These are phyloP conservation scores for Gautieria morchelliformis DNA, from an alignment of 768 basidiomycete species.

Conservation along the genomic window DNA sequence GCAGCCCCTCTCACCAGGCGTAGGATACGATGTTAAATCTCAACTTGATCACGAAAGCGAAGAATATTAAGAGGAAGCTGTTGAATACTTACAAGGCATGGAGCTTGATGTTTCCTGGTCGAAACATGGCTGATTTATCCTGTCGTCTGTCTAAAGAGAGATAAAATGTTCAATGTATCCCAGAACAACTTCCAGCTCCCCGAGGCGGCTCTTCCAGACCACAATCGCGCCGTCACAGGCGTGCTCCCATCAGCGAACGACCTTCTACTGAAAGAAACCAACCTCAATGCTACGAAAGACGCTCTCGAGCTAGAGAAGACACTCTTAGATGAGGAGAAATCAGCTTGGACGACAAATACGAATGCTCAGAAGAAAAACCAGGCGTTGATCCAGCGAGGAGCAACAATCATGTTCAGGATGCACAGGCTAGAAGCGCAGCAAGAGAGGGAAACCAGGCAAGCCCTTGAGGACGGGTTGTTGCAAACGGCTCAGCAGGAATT, in stretches of 20 bases:
- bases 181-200: not conserved
- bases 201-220: not conserved
- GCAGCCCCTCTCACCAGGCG: too few relatives aligned
- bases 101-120: too few relatives aligned
- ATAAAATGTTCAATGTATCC: too few relatives aligned
- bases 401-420: not conserved
- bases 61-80: too few relatives aligned
- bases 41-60: too few relatives aligned
- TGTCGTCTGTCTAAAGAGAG: too few relatives aligned
- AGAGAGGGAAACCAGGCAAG: slow-evolving; percentile 16
- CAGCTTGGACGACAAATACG: not conserved
- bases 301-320: not conserved
- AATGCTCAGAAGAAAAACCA: not conserved
- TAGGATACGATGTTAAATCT: too few relatives aligned
- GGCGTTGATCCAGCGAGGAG: not conserved
- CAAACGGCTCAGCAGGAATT: not conserved
- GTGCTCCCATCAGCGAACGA: not conserved
- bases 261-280: not conserved
- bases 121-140: too few relatives aligned
- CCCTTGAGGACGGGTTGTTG: not conserved
- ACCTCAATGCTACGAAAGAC: not conserved
- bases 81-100: too few relatives aligned
- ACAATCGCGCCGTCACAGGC: not conserved
- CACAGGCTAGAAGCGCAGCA: not conserved
- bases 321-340: not conserved